phyloP scores from a whole-genome alignment of 1,284 basidiomycete species.

The Tranzscheliella williamsii region DNA sequence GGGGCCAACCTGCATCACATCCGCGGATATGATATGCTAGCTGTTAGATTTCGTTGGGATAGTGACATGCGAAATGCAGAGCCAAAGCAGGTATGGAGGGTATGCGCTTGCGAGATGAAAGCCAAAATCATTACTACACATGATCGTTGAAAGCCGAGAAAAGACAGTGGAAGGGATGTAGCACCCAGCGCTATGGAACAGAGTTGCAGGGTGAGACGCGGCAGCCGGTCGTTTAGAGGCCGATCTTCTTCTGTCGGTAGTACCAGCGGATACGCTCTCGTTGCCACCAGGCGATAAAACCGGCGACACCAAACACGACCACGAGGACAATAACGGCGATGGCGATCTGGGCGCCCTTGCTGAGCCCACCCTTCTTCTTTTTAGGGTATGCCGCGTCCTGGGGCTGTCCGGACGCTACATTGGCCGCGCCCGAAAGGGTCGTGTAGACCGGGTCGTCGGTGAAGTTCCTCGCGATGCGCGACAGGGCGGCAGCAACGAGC shows the following conservation, averaged over 20 bases:
- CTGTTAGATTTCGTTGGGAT: no score
- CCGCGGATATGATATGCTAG: no score
- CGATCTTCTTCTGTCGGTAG: slow-evolving; percentile 38
- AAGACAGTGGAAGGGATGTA: no score
- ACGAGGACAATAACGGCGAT: slow-evolving; percentile 72
- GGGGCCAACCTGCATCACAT: no score
- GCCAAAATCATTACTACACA: no score
- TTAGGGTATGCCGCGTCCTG: slow-evolving; percentile 23
- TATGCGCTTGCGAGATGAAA: no score
- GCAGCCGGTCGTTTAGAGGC: no score
- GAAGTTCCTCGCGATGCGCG: slow-evolving; percentile 69
- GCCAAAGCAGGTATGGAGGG: no score
- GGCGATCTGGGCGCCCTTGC: slow-evolving; percentile 66
- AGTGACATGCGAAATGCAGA: no score
- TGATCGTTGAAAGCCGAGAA: no score
- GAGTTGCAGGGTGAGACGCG: no score
- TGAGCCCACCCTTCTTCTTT: slow-evolving; percentile 10
- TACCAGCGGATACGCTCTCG: slow-evolving; percentile 29
- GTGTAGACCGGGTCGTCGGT: slow-evolving; percentile 79
- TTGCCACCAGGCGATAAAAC: slow-evolving; percentile 65
- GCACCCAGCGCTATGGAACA: no score
- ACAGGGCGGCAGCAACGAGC: slow-evolving; percentile 77
- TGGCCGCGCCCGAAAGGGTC: slow-evolving; percentile 13
- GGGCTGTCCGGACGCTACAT: slow-evolving; percentile 19
- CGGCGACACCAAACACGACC: slow-evolving; percentile 68